phyloP scores from a whole-genome alignment of 2,329 filamentous ascomycete genomes.

The Colletotrichum acutatum region DNA sequence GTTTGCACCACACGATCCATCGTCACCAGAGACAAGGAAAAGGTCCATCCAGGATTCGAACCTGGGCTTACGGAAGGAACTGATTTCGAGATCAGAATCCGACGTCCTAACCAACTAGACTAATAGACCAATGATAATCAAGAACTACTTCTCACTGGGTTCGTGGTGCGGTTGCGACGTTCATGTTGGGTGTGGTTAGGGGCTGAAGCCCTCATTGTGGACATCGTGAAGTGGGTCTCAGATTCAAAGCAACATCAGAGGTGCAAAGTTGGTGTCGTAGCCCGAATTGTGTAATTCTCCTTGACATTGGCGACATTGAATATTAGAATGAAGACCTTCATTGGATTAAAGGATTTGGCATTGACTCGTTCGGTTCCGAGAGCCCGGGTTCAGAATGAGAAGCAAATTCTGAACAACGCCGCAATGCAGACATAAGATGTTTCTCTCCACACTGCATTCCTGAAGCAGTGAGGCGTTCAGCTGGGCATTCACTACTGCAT shows the following conservation, averaged over 20 bases:
- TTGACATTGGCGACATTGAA: not conserved
- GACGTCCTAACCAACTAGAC: conserved; percentile 33
- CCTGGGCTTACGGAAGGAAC: conserved; percentile 23
- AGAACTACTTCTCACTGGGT: not conserved
- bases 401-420: not conserved
- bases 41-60: conserved; percentile 32
- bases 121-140: not conserved
- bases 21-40: not conserved
- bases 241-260: not conserved
- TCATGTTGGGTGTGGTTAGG: not conserved
- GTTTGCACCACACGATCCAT: not conserved
- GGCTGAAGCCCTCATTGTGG: conserved; percentile 11
- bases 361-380: not conserved
- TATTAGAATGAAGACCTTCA: too few relatives aligned
- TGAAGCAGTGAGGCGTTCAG: not conserved
- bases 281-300: not conserved
- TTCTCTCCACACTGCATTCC: not conserved
- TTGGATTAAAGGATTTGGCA: too few relatives aligned
- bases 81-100: conserved; percentile 9
- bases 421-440: not conserved
- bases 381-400: not conserved
- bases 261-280: not conserved
- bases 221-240: not conserved
- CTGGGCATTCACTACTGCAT: not conserved
- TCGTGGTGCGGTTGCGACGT: fast-evolving